Conservation (phyloP, 805 yeast genomes). For the Cyberlindnera xishuangbannaensis region DNA sequence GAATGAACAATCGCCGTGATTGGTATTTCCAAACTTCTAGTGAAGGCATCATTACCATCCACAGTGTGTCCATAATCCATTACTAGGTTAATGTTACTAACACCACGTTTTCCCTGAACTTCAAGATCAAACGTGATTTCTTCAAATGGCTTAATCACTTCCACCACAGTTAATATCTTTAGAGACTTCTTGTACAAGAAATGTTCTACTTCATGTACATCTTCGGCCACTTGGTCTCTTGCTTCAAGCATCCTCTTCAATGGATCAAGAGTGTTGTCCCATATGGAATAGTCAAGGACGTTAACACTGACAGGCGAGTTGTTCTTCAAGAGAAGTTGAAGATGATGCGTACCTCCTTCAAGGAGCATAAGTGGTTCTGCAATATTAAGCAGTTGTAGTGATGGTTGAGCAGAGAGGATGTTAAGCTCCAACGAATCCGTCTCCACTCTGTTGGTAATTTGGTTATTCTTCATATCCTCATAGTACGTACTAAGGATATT, state of each 20-base stretch:
- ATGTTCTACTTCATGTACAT: slow-evolving; percentile 71
- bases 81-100: slow-evolving; percentile 56
- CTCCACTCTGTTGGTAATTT: slow-evolving; percentile 15
- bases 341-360: slow-evolving; percentile 63
- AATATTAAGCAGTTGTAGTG: slow-evolving; percentile 43
- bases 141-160: slow-evolving; percentile 27
- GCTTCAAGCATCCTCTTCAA: slow-evolving; percentile 48
- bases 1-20: slow-evolving; percentile 65
- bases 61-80: slow-evolving; percentile 54
- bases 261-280: slow-evolving; percentile 70
- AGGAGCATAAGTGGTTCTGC: slow-evolving; percentile 60
- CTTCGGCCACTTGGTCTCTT: slow-evolving; percentile 47
- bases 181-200: slow-evolving; percentile 56
- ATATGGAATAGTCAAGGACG: slow-evolving; percentile 52
- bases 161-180: slow-evolving; percentile 29
- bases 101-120: slow-evolving; percentile 67
- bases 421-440: slow-evolving; percentile 26
- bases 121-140: slow-evolving; percentile 48
- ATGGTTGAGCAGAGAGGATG: slow-evolving; percentile 52
- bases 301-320: slow-evolving; percentile 51
- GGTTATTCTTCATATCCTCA: slow-evolving; percentile 14
- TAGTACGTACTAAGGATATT: slow-evolving; percentile 9
- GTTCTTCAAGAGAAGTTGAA: slow-evolving; percentile 51
- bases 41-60: slow-evolving; percentile 30
- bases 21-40: slow-evolving; percentile 61